Percentiles rank a stretch among this genome's conserved stretches.
Evolutionary conservation across 1,284 basidiomycete species (phyloP).

Genomic region (Volvariella volvacea): DNA sequence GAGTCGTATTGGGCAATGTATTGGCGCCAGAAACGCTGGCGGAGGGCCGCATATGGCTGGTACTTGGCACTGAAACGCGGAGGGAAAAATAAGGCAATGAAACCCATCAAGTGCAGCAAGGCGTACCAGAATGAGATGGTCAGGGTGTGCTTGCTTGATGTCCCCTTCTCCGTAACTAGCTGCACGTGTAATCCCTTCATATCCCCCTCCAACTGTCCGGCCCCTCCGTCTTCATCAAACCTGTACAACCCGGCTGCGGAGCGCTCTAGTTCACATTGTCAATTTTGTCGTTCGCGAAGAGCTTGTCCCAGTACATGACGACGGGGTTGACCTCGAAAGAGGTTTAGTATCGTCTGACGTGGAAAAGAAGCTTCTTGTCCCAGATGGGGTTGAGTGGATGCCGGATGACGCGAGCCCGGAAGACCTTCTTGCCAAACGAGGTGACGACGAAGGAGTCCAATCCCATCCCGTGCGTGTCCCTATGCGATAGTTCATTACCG

Average conservation of each 20-base stretch:
- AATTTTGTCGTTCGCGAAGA: slow-evolving; percentile 83
- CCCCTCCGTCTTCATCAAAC: slow-evolving; percentile 31
- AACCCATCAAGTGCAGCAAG: slow-evolving; percentile 2
- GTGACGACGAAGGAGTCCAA: slow-evolving; percentile 96
- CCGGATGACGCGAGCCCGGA: slow-evolving; percentile 85
- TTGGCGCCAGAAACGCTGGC: slow-evolving; percentile 89
- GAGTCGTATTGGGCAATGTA: slow-evolving; percentile 90
- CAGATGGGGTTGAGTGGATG: slow-evolving; percentile 88
- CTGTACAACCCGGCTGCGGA: slow-evolving; percentile 73
- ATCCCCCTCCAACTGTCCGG: slow-evolving; percentile 33
- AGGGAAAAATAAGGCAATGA: slow-evolving; percentile 1
- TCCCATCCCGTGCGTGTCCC: slow-evolving; percentile 86
- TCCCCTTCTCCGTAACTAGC: slow-evolving; percentile 47
- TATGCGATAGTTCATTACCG: slow-evolving; percentile 19
- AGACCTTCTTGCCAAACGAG: slow-evolving; percentile 96
- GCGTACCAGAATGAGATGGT: slow-evolving; percentile 57
- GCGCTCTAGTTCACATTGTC: slow-evolving; percentile 67
- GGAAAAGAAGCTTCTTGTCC: slow-evolving; percentile 96
- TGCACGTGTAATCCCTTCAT: slow-evolving; percentile 64
- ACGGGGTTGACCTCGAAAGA: slow-evolving; percentile 73
- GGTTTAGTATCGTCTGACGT: slow-evolving; percentile 85
- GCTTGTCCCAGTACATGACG: slow-evolving; percentile 93
- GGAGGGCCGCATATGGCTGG: slow-evolving; percentile 88
- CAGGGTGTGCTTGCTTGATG: slow-evolving; percentile 59
- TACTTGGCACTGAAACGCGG: slow-evolving; percentile 74